phyloP scores from a whole-genome alignment of 371 early-diverging fungal genomes.

The Edhazardia aedis region DNA sequence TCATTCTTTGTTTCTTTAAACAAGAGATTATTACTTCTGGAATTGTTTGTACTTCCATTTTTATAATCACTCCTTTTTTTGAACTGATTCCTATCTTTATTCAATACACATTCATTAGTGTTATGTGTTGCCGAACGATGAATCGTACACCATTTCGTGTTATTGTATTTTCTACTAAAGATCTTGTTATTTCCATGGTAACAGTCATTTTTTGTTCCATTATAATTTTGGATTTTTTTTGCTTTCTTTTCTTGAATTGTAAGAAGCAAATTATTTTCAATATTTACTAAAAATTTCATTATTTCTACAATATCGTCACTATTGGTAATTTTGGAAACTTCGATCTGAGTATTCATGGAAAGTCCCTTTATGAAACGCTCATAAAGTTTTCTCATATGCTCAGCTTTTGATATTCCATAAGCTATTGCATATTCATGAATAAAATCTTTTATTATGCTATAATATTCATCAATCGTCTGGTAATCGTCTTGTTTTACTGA shows the following conservation, averaged over 20 bases:
- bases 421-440: no score
- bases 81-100: neutral
- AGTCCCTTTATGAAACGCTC: neutral
- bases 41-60: neutral
- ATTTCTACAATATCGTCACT: neutral
- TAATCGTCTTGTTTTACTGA: no score
- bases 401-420: no score
- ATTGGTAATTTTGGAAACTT: neutral
- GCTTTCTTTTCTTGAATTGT: neutral
- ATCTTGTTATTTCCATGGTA: neutral
- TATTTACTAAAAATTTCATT: neutral
- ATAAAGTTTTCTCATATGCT: neutral
- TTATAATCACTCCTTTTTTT: neutral
- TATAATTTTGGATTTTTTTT: no score
- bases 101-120: neutral
- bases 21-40: no score
- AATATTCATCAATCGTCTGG: no score
- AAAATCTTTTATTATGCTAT: no score
- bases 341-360: neutral
- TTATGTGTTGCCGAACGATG: neutral
- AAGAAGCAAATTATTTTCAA: neutral
- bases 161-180: neutral
- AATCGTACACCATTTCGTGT: neutral
- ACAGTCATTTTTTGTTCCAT: neutral
- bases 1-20: neutral